Evolutionary conservation across 2,329 filamentous ascomycete genomes (phyloP), one percentile per base, ranked within the genome.

Genomic region (Akanthomyces uredinophilus): DNA sequence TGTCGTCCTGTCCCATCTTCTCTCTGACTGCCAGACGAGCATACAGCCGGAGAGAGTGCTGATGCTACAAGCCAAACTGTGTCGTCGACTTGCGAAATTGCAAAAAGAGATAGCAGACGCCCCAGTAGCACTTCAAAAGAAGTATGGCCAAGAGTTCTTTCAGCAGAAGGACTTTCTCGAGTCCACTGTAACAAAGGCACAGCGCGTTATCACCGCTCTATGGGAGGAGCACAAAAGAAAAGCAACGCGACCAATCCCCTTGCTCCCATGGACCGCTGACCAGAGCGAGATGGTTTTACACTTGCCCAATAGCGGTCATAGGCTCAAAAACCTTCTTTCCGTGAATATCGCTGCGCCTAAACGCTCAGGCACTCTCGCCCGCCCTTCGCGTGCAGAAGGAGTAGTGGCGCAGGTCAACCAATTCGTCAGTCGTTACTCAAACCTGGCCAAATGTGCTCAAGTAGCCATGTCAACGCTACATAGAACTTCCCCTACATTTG

Each of bases 81-180:
- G 79, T 64, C 78, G 82, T 24, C 81, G 85, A 0, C 76, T 88
- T 16, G 80, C 79, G 0, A 89, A 89, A 68, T 66, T 88, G 0
- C 80, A 86, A 27, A 39, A 63, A 0, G 66, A 67, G 14, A 63
- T 52, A 10, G 6, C 10, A 14, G 20, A 54, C 1, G 62, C 39
- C 1, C 53, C 64, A 0, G 27, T 37, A 1, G 2, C 20, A 7
- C 14, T 64, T 11, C 52, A 32, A 13, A 3, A 13, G 5, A 27
- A 16, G 3, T 41, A 27, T 2, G 11, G n/a, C 13, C 3, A 18
- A 6, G 1, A 47, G 8, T 11, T 59, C 16, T 10, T 29, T 16
- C 4, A 20, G 37, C 22, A 32, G 1, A 59, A 3, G 18, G 11
- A 8, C 3, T 59, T 59, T 43, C 51, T 59, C 14, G 35, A 41